phyloP scores from a whole-genome alignment of 305 asterid genomes.

The Rubia tinctorum region DNA sequence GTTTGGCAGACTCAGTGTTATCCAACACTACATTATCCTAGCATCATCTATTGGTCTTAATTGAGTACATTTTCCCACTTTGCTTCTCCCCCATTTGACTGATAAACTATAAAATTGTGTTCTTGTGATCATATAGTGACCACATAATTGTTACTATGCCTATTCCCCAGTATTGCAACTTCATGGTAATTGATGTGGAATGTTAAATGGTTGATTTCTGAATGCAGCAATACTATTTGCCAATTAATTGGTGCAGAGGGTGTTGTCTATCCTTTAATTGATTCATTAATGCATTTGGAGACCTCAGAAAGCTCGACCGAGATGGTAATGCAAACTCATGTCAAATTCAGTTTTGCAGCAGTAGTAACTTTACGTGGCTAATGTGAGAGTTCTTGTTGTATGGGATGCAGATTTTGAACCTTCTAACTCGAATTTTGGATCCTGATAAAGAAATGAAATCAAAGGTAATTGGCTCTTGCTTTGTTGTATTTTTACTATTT shows the following conservation, averaged over 20 bases:
- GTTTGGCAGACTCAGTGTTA: background rate
- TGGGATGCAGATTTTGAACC: conserved; percentile 61
- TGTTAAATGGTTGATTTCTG: conserved; percentile 25
- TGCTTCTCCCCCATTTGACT: background rate
- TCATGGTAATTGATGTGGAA: conserved; percentile 14
- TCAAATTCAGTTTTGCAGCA: conserved; percentile 1
- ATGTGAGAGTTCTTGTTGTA: conserved; percentile 14
- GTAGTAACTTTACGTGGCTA: conserved; percentile 16
- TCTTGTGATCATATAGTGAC: background rate
- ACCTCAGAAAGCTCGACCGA: conserved; percentile 35
- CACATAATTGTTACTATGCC: background rate
- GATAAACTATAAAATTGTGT: background rate
- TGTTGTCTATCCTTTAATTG: conserved; percentile 48
- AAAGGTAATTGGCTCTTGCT: conserved; percentile 42
- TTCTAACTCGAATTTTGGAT: conserved; percentile 78
- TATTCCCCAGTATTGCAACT: background rate
- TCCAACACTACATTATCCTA: background rate
- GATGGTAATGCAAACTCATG: conserved; percentile 42
- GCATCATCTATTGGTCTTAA: background rate
- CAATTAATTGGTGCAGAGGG: conserved; percentile 71
- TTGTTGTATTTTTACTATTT: conserved; percentile 10
- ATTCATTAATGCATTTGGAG: conserved; percentile 50
- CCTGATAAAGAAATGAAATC: conserved; percentile 74
- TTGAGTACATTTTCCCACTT: background rate
- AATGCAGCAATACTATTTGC: conserved; percentile 69